A percentile compares a stretch with the other conserved stretches of the same genome.
Conservation (phyloP, 2,329 filamentous ascomycete species). For the Botrytis pseudocinerea region DNA sequence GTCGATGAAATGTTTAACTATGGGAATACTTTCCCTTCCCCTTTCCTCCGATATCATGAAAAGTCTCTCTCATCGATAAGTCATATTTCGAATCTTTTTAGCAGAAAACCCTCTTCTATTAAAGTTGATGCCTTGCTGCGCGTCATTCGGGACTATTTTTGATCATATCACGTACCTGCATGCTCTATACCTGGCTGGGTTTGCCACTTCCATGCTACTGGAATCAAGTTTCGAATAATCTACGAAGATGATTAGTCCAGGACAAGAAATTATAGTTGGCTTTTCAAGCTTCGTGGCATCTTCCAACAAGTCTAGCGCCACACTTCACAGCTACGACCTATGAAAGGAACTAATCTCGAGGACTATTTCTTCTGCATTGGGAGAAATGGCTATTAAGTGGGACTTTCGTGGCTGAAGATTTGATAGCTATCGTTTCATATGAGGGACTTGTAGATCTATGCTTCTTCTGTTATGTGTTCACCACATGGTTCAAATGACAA, state of each 20-base stretch:
- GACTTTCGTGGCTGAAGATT: no score
- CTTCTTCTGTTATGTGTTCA: no score
- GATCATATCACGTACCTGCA: not conserved
- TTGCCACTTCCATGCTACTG: not conserved
- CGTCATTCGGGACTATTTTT: not conserved
- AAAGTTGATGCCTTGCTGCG: not conserved
- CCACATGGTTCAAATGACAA: no score
- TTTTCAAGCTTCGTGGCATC: not conserved
- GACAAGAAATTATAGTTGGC: not conserved
- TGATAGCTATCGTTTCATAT: no score
- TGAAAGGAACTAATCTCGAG: not conserved
- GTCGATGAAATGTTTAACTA: not conserved
- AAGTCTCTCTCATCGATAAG: not conserved
- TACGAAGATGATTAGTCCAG: not conserved
- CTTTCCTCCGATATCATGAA: not conserved
- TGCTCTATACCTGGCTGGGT: not conserved
- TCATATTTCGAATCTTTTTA: not conserved
- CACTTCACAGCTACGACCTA: no score
- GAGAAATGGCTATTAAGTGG: not conserved
- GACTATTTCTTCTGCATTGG: not conserved
- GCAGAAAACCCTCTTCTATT: not conserved
- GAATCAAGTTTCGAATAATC: not conserved
- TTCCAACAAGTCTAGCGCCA: not conserved
- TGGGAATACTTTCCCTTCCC: no score
- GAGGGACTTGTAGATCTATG: no score